Evolutionary conservation across 139 green algal species (phyloP), one percentile per base, ranked within the genome.

Genomic region (Pleodorina starrii): DNA sequence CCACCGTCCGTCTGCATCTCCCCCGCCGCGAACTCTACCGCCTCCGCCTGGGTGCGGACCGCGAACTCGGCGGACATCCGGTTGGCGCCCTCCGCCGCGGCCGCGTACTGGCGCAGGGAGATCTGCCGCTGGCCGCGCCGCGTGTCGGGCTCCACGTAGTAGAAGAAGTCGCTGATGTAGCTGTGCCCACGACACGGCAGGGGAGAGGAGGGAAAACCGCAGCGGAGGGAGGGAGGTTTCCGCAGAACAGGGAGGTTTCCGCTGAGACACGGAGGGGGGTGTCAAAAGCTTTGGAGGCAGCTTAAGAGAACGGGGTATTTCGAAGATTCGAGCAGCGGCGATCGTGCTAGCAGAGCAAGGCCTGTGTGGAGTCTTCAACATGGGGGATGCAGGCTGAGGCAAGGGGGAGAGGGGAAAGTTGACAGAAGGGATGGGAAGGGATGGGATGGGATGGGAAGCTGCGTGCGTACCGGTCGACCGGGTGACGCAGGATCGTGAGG

Each of bases 151-250:
- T 85, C 78, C 54, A 27, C 40, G 38, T 59, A 85, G 36, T 85
- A 85, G 27, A 74, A 74, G 54, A 85, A 85, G 36, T 85, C 54
- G 36, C 51, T 74, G 54, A 85, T 74, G 78, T 85, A 85, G 19
- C 78, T 85, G 51, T 5, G 27, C 63, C 16, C 63, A 6, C n/a
- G n/a, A n/a, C n/a, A n/a, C n/a, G 54, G 54, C 54, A 12, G 25
- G 54, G 29, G 21, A 25, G 54, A 66, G 54, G 54, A 32, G 54
- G 9, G 54, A 32, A 66, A 25, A 66, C 5, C 25, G 7, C 54
- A 66, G 54, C 7, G 9, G 54, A n/a, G n/a, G n/a, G n/a, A n/a
- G n/a, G n/a, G n/a, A n/a, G n/a, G n/a, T n/a, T n/a, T n/a, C n/a
- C n/a, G n/a, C n/a, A n/a, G n/a, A n/a, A n/a, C n/a, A n/a, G n/a